These are phyloP conservation scores for Termitomyces sp. DNA, from an alignment of 768 basidiomycete genomes.

Conservation along the genomic window DNA sequence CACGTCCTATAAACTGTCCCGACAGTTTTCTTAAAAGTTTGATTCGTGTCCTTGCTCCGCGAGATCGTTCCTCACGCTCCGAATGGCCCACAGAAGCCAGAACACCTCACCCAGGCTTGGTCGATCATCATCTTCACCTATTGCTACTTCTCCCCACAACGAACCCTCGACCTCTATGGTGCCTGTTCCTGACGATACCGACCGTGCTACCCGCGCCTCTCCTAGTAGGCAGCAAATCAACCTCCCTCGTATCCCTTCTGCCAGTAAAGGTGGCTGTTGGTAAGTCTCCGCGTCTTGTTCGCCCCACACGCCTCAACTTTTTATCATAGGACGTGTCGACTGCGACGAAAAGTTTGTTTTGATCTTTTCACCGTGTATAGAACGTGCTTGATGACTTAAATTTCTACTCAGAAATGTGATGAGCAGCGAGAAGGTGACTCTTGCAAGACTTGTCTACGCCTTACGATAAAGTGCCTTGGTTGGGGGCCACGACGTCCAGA, in stretches of 20 bases:
- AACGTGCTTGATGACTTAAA: slow-evolving; percentile 4
- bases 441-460: slow-evolving; percentile 75
- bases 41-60: slow-evolving; percentile 17
- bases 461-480: slow-evolving; percentile 79
- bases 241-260: slow-evolving; percentile 48
- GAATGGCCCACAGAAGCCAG: slow-evolving; percentile 51
- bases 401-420: slow-evolving; percentile 71
- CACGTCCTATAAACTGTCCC: slow-evolving; percentile 33
- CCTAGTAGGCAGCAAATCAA: slow-evolving; percentile 45
- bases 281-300: slow-evolving; percentile 32
- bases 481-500: slow-evolving; percentile 86
- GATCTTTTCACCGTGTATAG: not conserved
- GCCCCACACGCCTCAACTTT: slow-evolving; percentile 9
- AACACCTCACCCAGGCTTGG: slow-evolving; percentile 47
- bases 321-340: slow-evolving; percentile 68
- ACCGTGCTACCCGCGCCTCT: slow-evolving; percentile 39
- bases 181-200: slow-evolving; percentile 24
- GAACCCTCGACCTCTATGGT: slow-evolving; percentile 30
- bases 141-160: slow-evolving; percentile 36
- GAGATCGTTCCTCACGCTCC: slow-evolving; percentile 12
- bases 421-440: slow-evolving; percentile 79
- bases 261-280: slow-evolving; percentile 79
- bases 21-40: slow-evolving; percentile 30
- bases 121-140: slow-evolving; percentile 24
- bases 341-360: slow-evolving; percentile 69